A percentile compares a stretch with the other conserved stretches of the same genome.
phyloP scores from a whole-genome alignment of 768 basidiomycete species.

The Amanita pallidorosea region DNA sequence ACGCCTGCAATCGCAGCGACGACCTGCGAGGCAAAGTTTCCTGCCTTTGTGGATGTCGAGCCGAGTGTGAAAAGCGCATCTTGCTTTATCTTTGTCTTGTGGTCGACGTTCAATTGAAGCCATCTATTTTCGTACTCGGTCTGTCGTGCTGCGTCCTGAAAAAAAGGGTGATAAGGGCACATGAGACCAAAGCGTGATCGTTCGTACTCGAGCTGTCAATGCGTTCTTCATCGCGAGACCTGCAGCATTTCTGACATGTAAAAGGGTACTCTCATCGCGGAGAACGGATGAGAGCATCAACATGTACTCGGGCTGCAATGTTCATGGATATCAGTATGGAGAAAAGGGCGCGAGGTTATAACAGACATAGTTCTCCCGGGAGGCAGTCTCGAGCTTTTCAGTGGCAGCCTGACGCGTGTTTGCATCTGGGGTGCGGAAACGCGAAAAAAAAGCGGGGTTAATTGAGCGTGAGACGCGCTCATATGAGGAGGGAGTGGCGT shows the following conservation, averaged over 20 bases:
- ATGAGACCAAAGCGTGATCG: conserved; percentile 10
- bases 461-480: conserved; percentile 19
- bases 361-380: conserved; percentile 84
- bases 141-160: conserved; percentile 67
- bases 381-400: conserved; percentile 77
- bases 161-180: conserved; percentile 11
- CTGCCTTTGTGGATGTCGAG: conserved; percentile 60
- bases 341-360: conserved; percentile 10
- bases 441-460: conserved; percentile 11
- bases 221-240: conserved; percentile 96
- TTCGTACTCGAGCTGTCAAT: conserved; percentile 75
- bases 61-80: conserved; percentile 76
- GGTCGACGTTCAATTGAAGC: conserved; percentile 60
- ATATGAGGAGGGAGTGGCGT: conserved; percentile 21
- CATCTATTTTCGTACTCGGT: conserved; percentile 70
- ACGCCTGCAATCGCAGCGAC: conserved; percentile 91
- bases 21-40: conserved; percentile 85
- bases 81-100: conserved; percentile 78
- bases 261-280: conserved; percentile 55
- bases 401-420: conserved; percentile 88
- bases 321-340: conserved; percentile 9
- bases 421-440: conserved; percentile 46
- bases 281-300: conserved; percentile 81
- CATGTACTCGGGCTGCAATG: conserved; percentile 80
- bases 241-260: conserved; percentile 88